Conservation (phyloP, 75 land plant species). For the Pinus taeda region DNA sequence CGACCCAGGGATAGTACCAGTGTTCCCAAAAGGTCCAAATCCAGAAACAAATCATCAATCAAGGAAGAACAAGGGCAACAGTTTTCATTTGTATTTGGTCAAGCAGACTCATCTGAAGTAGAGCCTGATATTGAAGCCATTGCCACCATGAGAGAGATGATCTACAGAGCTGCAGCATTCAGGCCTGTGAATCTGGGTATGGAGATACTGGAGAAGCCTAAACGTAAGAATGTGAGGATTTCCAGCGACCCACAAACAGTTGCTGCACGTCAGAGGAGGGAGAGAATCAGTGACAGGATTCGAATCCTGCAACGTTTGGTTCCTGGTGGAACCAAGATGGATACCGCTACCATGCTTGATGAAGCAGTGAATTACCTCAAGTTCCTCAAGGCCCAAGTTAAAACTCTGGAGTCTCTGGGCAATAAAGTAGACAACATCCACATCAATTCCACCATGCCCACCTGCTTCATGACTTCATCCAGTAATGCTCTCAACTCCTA, state of each 20-base stretch:
- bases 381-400: slow-evolving; percentile 64
- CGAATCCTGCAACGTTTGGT: slow-evolving; percentile 36
- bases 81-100: neutral
- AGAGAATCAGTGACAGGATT: slow-evolving; percentile 36
- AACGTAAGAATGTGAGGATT: slow-evolving; percentile 49
- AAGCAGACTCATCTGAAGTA: neutral
- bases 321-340: slow-evolving; percentile 54
- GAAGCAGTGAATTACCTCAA: slow-evolving; percentile 48
- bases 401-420: slow-evolving; percentile 17
- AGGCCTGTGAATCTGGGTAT: slow-evolving; percentile 43
- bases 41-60: neutral
- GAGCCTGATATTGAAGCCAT: slow-evolving; percentile 58
- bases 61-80: too few relatives aligned
- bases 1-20: too few relatives aligned
- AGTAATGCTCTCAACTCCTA: neutral
- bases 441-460: neutral
- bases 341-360: slow-evolving; percentile 52
- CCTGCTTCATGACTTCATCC: neutral
- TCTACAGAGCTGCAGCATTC: slow-evolving; percentile 60
- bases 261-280: slow-evolving; percentile 42
- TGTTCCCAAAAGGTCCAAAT: neutral
- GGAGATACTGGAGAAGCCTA: slow-evolving; percentile 49
- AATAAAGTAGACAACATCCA: neutral
- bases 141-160: slow-evolving; percentile 71
- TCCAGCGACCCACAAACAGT: slow-evolving; percentile 50